Base-by-base conservation (phyloP, 2,329 filamentous ascomycete genomes). In the Clonostachys byssicola region DNA sequence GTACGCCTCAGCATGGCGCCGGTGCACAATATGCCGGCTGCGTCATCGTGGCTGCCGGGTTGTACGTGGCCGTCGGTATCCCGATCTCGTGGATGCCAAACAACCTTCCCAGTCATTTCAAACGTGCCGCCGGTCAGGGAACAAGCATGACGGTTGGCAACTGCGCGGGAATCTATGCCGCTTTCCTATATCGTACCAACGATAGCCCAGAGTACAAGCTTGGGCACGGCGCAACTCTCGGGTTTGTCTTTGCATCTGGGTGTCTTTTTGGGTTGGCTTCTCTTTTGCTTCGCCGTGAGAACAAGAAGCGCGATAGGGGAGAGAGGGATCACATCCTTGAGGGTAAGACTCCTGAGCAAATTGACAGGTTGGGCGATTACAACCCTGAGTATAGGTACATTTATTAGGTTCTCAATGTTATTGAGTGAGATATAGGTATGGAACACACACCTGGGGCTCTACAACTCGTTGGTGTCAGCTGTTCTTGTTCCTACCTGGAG, bases 91-190 rank as follows among this genome's bases (percentile, higher is more conserved):
- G 48, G 48, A 45, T 33, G 35, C 45, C 48, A 12, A 50, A 50
- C 46, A 48, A 48, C 34, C 44, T 50, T 10, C 48, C 46, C 5
- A 45, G 42, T 33, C 48, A 50, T 34, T 50, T 44, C 36, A 50
- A 50, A 39, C 30, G 48, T 14, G 48, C 83, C 0, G 62, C 90
- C 0, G 87, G 87, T 0, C 78, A 89, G 54, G 87, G 87, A 0
- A 78, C 89, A 4, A 50, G 39, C 38, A 47, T 48, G 48, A 48
- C 46, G 35, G 40, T 48, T 5, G 48, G 48, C 3, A 50, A 50
- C 38, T 34, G 38, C 18, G 46, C 48, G 12, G 42, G 48, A 5
- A 36, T 50, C 30, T 50, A 45, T 39, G 36, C 68, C 13, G 75
- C 71, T 39, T 89, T 89, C 56, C 85, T 90, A 50, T 89, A 87